Conservation (phyloP, 257 asterid species). For the Fraxinus quadrangulata region DNA sequence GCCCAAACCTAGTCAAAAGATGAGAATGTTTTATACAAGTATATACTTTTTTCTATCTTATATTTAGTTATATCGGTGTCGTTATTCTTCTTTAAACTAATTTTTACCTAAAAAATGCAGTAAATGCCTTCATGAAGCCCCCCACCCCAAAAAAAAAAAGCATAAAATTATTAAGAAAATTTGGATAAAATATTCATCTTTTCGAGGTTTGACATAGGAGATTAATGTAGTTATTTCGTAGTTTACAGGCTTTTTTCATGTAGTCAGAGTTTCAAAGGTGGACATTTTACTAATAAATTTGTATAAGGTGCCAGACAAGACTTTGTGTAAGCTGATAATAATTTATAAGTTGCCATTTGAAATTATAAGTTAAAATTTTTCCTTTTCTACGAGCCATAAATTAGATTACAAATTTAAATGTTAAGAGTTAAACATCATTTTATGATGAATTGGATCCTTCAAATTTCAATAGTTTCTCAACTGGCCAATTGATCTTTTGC, state of each 20-base stretch:
- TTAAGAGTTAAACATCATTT: no score
- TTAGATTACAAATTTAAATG: no score
- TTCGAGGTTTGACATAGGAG: constrained; percentile 18
- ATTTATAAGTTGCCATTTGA: not conserved
- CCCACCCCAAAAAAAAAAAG: not conserved
- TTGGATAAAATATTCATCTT: not conserved
- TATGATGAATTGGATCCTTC: not conserved
- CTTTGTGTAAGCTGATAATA: not conserved
- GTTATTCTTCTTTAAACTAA: no score
- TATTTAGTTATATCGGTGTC: no score
- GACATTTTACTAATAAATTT: constrained; percentile 17
- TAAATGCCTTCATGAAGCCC: constrained; percentile 3
- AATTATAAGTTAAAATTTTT: no score
- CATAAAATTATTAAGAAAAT: not conserved
- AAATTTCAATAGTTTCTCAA: not conserved
- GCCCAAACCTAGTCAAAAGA: no score
- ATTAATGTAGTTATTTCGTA: constrained; percentile 10
- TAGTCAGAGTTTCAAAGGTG: constrained; percentile 10
- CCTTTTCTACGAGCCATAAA: no score
- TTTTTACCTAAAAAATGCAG: not conserved
- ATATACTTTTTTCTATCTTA: no score
- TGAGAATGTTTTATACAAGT: no score
- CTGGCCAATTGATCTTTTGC: no score
- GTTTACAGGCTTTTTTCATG: not conserved
- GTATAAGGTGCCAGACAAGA: not conserved